Evolutionary conservation across 192 early-diverging fungal genomes (phyloP), one percentile per base, ranked within the genome.

Genomic region (Mortierella claussenii): DNA sequence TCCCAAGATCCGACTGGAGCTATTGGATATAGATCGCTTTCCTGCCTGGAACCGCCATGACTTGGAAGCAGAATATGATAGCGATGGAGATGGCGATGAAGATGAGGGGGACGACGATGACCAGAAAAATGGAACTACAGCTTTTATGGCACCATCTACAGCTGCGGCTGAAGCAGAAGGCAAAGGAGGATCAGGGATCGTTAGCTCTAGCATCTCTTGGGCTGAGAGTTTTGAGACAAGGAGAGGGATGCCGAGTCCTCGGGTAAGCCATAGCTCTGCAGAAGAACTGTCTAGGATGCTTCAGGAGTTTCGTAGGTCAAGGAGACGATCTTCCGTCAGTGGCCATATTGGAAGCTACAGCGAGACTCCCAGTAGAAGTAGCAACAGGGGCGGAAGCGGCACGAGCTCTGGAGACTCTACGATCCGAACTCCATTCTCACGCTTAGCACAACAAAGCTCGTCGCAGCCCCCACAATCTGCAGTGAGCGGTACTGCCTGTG

Each of bases 1-100:
- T 15, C 73, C 73, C 32, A 67, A 62, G 43, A 67, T 76, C 20
- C 57, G 64, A 4, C 24, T 76, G 23, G 73, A 76, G 18, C 36
- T 67, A 20, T 47, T 76, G 28, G 73, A 76, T 20, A 18, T 76
- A 0, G 73, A 76, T 23, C 51, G 31, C 4, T 66, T 62, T 43
- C 51, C 73, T 15, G 57, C 57, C 3, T 44, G 73, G 53, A 56
- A 63, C 23, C 57, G 64, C 5, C 34, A 21, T 1, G 64, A 67
- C 43, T 18, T 71, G 40, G 65, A 65, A 23, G 63, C 59, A n/a
- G 61, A 57, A 2, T 60, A 80, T 5, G 82, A 74, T 27, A 48
- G 48, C 7, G 59, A 69, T 21, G 58, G 56, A 13, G 52, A 62
- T 20, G 21, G 10, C 9, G 36, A 42, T 8, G 4, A 42, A 2